A percentile compares a stretch with the other conserved stretches of the same genome.
phyloP scores from a whole-genome alignment of 2,329 filamentous ascomycete species.

The Colletotrichum sp. region DNA sequence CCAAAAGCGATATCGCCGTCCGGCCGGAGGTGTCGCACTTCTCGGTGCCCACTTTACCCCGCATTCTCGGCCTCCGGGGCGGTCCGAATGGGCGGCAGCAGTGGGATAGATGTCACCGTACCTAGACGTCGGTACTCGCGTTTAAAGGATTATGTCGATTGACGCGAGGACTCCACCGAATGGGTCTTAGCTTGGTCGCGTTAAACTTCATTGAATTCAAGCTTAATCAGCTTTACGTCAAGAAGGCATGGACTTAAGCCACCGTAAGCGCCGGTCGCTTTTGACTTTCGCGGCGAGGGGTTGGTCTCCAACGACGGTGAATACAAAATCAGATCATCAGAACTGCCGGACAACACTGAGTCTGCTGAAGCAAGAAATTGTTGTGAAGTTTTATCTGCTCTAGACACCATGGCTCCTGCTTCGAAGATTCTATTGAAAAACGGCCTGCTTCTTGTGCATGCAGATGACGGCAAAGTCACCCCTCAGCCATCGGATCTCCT shows the following conservation, averaged over 20 bases:
- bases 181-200: background rate
- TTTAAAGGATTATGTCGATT: background rate
- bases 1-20: fast-evolving
- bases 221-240: background rate
- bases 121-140: background rate
- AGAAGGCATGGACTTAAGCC: background rate
- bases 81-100: background rate
- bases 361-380: fast-evolving
- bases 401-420: background rate
- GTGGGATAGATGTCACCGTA: background rate
- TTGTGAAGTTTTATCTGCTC: background rate
- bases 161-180: background rate
- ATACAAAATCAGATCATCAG: background rate
- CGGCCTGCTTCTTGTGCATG: background rate
- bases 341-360: fast-evolving
- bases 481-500: background rate
- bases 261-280: background rate
- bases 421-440: background rate
- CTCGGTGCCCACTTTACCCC: background rate
- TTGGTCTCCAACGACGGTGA: background rate
- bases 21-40: background rate
- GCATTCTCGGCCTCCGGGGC: background rate
- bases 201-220: background rate
- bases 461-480: background rate
- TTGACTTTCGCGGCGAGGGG: background rate